Base-by-base conservation (phyloP, 768 basidiomycete genomes). In the Podaxis sp. region DNA sequence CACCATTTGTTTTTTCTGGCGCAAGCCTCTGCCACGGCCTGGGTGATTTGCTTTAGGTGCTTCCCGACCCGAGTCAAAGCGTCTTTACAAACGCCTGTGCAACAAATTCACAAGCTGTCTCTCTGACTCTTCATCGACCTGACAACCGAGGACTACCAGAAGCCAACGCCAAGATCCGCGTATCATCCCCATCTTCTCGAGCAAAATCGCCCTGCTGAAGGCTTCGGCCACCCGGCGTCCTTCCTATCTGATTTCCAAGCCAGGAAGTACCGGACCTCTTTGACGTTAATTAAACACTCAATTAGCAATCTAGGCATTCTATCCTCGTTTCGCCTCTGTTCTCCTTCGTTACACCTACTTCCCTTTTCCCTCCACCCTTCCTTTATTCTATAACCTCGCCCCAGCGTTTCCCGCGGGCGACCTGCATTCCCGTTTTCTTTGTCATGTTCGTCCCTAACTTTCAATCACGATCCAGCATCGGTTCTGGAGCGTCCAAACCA, bases 281-380 rank as follows among this genome's bases (percentile, higher is more conserved):
- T 77, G 74, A 78, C 77, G 76, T 78, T 76, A 79, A 80, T 77
- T 78, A 75, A 78, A 75, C 69, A 75, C 76, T 76, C 51, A 66
- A 66, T 75, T 75, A 73, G 76, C 74, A 71, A 71, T 72, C 70
- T 66, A 69, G 66, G 66, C 68, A 65, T 74, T 75, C 74, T 66
- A 62, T 71, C 69, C 68, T 69, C 68, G 67, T 70, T 59, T 56
- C 72, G 72, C 66, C 56, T 52, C 69, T 74, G 68, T 71, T 65
- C 70, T 73, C 68, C 72, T 70, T 64, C 70, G 60, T 65, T 64
- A 71, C 67, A 65, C 54, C 52, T 28, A 37, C 50, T 60, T 60
- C 56, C 56, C 63, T 24, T 57, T 64, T 62, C 65, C 65, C 65
- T 65, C 66, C 68, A 60, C 62, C 38, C 60, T 65, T 70, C 61